Evolutionary conservation across 768 basidiomycete species (phyloP).

Genomic region (Hericium rajendrae): DNA sequence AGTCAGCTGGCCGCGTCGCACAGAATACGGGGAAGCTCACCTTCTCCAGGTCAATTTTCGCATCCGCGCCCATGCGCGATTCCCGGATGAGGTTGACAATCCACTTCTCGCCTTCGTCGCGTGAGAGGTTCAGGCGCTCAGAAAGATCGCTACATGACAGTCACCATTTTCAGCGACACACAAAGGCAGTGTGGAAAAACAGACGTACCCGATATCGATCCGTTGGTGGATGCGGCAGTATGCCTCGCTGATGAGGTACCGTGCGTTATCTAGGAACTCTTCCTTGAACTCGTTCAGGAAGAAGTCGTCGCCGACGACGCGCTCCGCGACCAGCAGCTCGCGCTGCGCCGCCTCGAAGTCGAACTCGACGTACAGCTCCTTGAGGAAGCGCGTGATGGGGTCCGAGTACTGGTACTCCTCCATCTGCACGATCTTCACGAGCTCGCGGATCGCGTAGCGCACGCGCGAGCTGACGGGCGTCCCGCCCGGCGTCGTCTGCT

Average conservation of each 20-base stretch:
- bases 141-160: constrained; percentile 64
- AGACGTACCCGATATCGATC: constrained; percentile 71
- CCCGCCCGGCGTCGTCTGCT: constrained; percentile 37
- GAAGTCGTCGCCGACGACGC: constrained; percentile 85
- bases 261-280: constrained; percentile 93
- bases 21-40: constrained; percentile 27
- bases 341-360: constrained; percentile 93
- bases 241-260: constrained; percentile 93
- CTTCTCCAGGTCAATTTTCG: constrained; percentile 96
- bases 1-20: constrained; percentile 7
- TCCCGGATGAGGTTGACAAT: constrained; percentile 98
- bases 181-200: neutral
- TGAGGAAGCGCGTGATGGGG: constrained; percentile 87
- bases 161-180: neutral
- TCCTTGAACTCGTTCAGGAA: constrained; percentile 87
- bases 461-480: constrained; percentile 55
- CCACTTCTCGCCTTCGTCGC: constrained; percentile 97
- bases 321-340: constrained; percentile 67
- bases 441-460: constrained; percentile 80
- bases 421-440: constrained; percentile 88
- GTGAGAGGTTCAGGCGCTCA: constrained; percentile 85
- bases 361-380: constrained; percentile 90
- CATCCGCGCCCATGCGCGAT: constrained; percentile 92
- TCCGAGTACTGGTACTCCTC: constrained; percentile 96
- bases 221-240: constrained; percentile 96